Base-by-base conservation (phyloP, 2,329 filamentous ascomycete species). In the Colletotrichum simmondsii region DNA sequence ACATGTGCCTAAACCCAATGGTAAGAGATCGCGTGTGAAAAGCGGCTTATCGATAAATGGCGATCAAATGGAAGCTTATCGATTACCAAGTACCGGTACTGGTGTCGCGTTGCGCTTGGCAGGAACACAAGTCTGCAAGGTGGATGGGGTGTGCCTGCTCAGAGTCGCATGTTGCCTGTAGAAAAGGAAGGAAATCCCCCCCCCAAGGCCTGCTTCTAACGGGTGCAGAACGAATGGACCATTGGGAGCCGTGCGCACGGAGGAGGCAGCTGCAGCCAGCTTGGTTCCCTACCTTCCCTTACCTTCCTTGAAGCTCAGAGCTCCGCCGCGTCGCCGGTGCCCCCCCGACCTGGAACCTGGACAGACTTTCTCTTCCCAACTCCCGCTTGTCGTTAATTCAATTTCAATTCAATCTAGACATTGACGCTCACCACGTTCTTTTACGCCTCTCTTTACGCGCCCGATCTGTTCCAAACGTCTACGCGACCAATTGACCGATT, bases 381-480 rank as follows among this genome's bases (percentile, higher is more conserved):
- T 30, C 37, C 37, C 30, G 32, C 32, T 64, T 52, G 30, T 42
- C 24, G 32, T 26, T 26, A 5, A 53, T 10, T 32, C 16, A 14
- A 4, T 49, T 6, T 30, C 16, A 14, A 4, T 49, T 11, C 5
- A 4, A 5, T 35, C 12, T 12, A n/a, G 11, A 10, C 42, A 28
- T 56, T 54, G 26, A 61, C 28, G 19, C 32, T n/a, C 28, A 3
- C 12, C 56, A 70, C 66, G 28, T 16, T 65, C 69, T 22, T 72
- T 68, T 26, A 5, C n/a, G 19, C n/a, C 11, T 57, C 16, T 35
- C 12, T 28, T 49, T 53, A 5, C 26, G 60, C 54, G 53, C 63
- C 64, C 59, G n/a, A 57, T 69, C 42, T 24, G 4, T 35, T 35
- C 10, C 35, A 28, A 14, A 1, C 30, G 52, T 8, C n/a, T 42